These are phyloP conservation scores for Hypericum perforatum DNA, from an alignment of 345 rosid genomes.

Conservation along the genomic window DNA sequence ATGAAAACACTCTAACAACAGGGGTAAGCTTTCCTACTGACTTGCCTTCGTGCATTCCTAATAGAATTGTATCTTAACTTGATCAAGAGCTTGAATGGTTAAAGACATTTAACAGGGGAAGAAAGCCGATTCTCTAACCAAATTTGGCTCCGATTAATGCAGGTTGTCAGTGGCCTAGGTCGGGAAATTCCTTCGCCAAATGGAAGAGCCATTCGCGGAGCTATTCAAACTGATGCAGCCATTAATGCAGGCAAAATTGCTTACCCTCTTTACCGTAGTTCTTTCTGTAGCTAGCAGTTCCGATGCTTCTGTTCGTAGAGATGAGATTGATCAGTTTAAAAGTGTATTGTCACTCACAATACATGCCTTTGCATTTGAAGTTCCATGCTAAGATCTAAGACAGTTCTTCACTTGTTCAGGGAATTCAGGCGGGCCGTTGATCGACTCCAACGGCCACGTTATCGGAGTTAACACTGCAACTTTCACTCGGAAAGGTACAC, in stretches of 20 bases:
- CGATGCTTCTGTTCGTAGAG: neutral
- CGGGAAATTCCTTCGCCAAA: conserved; percentile 84
- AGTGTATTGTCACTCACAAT: too few species aligned
- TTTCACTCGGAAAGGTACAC: conserved; percentile 68
- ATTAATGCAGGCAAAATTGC: conserved; percentile 51
- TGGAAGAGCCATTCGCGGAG: conserved; percentile 72
- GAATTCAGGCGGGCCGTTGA: conserved; percentile 73
- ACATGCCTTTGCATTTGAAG: neutral
- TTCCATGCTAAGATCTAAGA: neutral
- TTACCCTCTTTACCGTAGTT: neutral
- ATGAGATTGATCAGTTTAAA: neutral
- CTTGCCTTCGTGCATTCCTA: too few species aligned
- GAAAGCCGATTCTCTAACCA: neutral
- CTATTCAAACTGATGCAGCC: conserved; percentile 83
- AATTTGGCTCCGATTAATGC: conserved; percentile 3
- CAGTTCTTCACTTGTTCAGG: conserved; percentile 22
- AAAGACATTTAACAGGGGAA: neutral
- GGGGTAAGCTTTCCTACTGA: conserved; percentile 42
- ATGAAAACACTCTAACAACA: conserved; percentile 83
- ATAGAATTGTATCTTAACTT: too few species aligned
- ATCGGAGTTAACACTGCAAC: conserved; percentile 86
- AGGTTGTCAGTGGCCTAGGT: conserved; percentile 90
- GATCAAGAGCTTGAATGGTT: too few species aligned
- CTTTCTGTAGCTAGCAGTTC: neutral
- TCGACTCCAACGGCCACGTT: conserved; percentile 71